Evolutionary conservation across 2,329 filamentous ascomycete species (phyloP).

Genomic region (Phoma herbarum): DNA sequence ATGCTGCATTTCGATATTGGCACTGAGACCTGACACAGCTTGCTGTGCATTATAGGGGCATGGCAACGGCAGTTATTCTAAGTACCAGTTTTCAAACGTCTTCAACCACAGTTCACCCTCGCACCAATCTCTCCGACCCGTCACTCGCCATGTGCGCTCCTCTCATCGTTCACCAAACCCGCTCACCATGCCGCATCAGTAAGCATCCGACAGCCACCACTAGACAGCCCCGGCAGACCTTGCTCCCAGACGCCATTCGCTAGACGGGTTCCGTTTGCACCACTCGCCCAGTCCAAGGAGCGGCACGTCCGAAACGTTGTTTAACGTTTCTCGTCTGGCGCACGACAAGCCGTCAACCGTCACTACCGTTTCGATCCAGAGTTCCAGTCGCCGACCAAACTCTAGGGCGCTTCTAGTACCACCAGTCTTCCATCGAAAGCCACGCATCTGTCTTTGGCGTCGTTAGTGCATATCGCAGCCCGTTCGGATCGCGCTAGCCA

Average conservation of each 20-base stretch:
- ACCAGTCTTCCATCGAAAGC: neutral
- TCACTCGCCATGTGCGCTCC: constrained; percentile 1
- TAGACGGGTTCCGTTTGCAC: constrained; percentile 7
- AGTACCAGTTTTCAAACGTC: constrained; percentile 4
- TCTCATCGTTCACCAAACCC: constrained; percentile 9
- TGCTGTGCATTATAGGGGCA: constrained; percentile 7
- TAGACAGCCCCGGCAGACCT: constrained; percentile 3
- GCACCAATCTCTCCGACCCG: constrained; percentile 3
- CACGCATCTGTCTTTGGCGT: constrained; percentile 2
- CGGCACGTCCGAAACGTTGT: constrained; percentile 21
- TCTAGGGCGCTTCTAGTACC: constrained; percentile 6
- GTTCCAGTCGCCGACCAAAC: constrained; percentile 18
- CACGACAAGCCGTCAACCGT: constrained; percentile 20
- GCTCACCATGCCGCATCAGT: constrained; percentile 1
- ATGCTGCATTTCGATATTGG: neutral
- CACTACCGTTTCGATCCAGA: constrained; percentile 20
- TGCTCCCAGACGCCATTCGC: constrained; percentile 6
- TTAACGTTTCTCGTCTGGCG: constrained; percentile 18
- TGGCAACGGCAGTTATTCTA: neutral
- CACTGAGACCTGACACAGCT: neutral
- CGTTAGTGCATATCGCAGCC: constrained; percentile 12
- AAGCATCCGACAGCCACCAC: neutral
- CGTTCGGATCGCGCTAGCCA: constrained; percentile 5
- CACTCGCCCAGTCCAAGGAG: constrained; percentile 21
- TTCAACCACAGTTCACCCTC: constrained; percentile 8